Conservation (phyloP, 768 basidiomycete species). For the Lyophyllum semitale region DNA sequence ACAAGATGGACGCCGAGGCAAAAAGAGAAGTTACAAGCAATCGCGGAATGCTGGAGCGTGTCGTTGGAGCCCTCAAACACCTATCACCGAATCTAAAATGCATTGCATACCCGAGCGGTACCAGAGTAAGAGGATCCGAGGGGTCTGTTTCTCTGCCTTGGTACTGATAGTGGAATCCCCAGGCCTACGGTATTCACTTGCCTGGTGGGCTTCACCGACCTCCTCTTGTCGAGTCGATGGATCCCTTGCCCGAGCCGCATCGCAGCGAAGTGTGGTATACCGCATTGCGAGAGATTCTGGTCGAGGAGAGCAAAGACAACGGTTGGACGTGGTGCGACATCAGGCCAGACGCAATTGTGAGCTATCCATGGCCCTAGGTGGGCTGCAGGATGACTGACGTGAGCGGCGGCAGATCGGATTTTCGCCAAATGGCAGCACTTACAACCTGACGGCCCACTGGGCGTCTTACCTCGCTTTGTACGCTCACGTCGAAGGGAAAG, state of each 20-base stretch:
- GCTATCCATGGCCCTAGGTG: too few relatives aligned
- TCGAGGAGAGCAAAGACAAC: neutral
- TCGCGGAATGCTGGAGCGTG: neutral
- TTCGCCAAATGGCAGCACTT: neutral
- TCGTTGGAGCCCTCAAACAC: neutral
- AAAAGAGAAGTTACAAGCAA: neutral
- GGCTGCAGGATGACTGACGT: neutral
- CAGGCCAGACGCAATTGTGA: neutral
- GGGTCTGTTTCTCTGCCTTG: neutral
- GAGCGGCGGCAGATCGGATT: neutral
- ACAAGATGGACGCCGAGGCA: neutral
- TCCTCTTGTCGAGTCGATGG: neutral
- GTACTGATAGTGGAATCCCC: neutral
- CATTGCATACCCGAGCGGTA: neutral
- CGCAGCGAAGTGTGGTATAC: neutral
- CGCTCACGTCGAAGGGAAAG: neutral
- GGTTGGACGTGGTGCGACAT: neutral
- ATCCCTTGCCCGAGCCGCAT: neutral
- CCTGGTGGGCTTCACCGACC: neutral
- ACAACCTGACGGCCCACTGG: neutral
- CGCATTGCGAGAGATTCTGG: neutral
- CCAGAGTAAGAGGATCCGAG: neutral
- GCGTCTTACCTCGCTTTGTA: neutral
- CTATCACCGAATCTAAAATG: neutral
- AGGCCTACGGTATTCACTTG: neutral